Evolutionary conservation across 768 basidiomycete genomes (phyloP).

Genomic region (Russula olivacea): DNA sequence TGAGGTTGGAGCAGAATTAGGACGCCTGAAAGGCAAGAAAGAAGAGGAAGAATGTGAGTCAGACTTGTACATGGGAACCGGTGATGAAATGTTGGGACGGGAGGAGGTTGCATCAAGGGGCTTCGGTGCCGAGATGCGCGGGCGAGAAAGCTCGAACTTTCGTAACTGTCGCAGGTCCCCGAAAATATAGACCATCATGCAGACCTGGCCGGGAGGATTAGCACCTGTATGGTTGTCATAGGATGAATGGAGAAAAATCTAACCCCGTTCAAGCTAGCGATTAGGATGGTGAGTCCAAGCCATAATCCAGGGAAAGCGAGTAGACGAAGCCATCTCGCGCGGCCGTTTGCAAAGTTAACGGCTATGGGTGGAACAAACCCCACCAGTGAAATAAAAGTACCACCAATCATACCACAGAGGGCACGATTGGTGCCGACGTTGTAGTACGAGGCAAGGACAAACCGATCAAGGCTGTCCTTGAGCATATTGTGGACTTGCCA

Average conservation of each 20-base stretch:
- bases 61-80: slow-evolving; percentile 9
- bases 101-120: slow-evolving; percentile 13
- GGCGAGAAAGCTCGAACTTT: slow-evolving; percentile 70
- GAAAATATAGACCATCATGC: slow-evolving; percentile 72
- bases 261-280: slow-evolving; percentile 64
- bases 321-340: slow-evolving; percentile 53
- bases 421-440: slow-evolving; percentile 67
- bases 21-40: slow-evolving; percentile 14
- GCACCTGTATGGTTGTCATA: background rate
- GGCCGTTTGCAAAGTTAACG: slow-evolving; percentile 42
- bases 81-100: slow-evolving; percentile 21
- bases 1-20: slow-evolving; percentile 1
- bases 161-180: slow-evolving; percentile 74
- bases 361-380: slow-evolving; percentile 36
- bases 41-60: slow-evolving; percentile 17
- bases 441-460: slow-evolving; percentile 62
- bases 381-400: slow-evolving; percentile 43
- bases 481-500: slow-evolving; percentile 54
- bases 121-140: slow-evolving; percentile 49
- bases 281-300: slow-evolving; percentile 56
- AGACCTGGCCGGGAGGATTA: slow-evolving; percentile 34
- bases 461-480: slow-evolving; percentile 56
- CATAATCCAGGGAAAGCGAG: slow-evolving; percentile 61
- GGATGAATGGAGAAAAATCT: slow-evolving; percentile 21
- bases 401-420: slow-evolving; percentile 62